Percentiles rank a stretch among this genome's conserved stretches.
These are phyloP conservation scores for Trichomonas vaginalis DNA, from an alignment of 208 protist species.

Conservation along the genomic window DNA sequence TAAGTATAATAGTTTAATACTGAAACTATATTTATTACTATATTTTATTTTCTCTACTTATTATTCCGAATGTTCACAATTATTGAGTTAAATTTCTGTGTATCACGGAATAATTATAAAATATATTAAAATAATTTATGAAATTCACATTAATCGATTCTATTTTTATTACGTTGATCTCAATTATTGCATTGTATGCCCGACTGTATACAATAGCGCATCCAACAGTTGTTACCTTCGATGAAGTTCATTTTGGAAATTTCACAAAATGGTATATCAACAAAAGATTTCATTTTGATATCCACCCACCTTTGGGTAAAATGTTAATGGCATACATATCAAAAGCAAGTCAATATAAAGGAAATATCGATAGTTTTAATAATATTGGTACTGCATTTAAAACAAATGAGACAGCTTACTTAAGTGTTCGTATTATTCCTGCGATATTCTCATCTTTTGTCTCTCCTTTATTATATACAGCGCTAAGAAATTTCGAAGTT, in stretches of 20 bases:
- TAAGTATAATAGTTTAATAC: too few species aligned
- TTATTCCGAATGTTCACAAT: too few species aligned
- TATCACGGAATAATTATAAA: too few species aligned
- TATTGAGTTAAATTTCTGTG: too few species aligned
- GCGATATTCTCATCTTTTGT: not conserved
- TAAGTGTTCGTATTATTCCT: not conserved
- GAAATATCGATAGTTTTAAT: not conserved
- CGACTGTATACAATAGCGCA: not conserved
- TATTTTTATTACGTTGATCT: not conserved
- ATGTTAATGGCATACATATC: not conserved
- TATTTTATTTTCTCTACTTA: too few species aligned
- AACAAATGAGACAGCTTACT: not conserved
- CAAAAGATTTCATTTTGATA: not conserved
- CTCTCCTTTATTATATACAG: not conserved
- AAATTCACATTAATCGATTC: not conserved
- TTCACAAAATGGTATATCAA: not conserved
- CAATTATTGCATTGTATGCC: not conserved
- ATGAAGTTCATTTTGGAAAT: slow-evolving; percentile 18
- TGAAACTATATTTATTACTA: too few species aligned
- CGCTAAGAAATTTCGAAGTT: not conserved
- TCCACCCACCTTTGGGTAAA: not conserved
- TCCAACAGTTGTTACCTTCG: not conserved
- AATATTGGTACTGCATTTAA: not conserved
- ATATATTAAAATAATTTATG: too few species aligned
- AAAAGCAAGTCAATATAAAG: not conserved